Base-by-base conservation (phyloP, 306 rosid genomes). In the Cucurbita moschata region DNA sequence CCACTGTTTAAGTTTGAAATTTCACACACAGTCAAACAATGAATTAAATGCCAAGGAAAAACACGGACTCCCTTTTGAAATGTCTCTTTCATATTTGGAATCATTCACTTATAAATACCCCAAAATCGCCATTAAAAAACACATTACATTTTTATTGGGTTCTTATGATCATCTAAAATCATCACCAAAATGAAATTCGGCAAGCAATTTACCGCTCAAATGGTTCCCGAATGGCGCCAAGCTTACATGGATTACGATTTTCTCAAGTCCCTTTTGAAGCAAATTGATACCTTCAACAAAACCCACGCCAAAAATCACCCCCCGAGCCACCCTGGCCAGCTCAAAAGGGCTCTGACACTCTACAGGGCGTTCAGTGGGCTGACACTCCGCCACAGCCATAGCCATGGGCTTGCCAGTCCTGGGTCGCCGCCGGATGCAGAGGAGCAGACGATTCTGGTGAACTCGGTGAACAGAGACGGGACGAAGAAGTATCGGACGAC, bases 401-500 rank as follows among this genome's bases (percentile, higher is more conserved):
- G 54, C 56, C 73, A 66, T 4, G 19, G 0, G 16, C 56, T 38
- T 12, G 2, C 73, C 1, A 67, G 55, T 10, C 53, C 72, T 12
- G 73, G 18, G 14, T 61, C 73, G 0, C 73, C 73, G 1, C 56
- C 8, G 56, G 73, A 68, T 4, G 42, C 26, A 39, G 73, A 68
- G 37, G 73, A 68, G 26, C 73, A 68, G n/a, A 56, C 57, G 11
- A 68, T 68, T 21, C 37, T 68, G 5, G 73, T 68, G 55, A 68
- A 68, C 35, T n/a, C 73, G 10, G 73, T 68, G 56, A 68, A 26
- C 23, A 40, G 73, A 10, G 73, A 68, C 6, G 73, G 73, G 40
- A 68, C 73, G 5, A 76, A 77, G 37, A 77, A 72, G 4, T 86
- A 80, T 19, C 72, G 77, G 51, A 90, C 96, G 4, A 85, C 84